These are phyloP conservation scores for Nakaseomyces delphensis DNA, from an alignment of 1,139 yeast genomes.

Conservation along the genomic window DNA sequence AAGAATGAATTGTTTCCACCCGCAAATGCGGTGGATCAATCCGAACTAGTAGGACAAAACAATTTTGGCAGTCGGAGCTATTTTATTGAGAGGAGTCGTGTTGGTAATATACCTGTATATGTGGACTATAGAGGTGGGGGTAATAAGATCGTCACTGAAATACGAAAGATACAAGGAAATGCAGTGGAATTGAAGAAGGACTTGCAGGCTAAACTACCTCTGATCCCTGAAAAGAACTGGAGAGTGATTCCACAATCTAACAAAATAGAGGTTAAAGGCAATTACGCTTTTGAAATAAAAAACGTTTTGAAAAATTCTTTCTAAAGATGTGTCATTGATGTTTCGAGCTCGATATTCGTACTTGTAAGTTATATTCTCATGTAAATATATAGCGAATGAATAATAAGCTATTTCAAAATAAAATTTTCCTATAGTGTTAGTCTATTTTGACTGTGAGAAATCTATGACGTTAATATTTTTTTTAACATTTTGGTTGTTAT, in stretches of 20 bases:
- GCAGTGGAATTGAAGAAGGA: conserved; percentile 50
- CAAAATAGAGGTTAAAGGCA: conserved; percentile 50
- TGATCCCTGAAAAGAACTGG: conserved; percentile 39
- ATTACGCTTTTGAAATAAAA: conserved; percentile 41
- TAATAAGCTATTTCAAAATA: neutral
- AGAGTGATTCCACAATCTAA: conserved; percentile 35
- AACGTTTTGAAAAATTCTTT: conserved; percentile 21
- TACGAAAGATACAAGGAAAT: conserved; percentile 58
- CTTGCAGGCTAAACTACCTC: conserved; percentile 41
- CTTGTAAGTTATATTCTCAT: neutral
- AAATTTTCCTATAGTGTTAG: too few species aligned
- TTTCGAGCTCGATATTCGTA: neutral
- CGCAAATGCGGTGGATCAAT: conserved; percentile 24
- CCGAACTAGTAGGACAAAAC: conserved; percentile 29
- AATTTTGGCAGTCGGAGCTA: conserved; percentile 42
- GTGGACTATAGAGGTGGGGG: conserved; percentile 39
- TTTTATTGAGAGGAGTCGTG: conserved; percentile 44
- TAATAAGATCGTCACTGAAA: conserved; percentile 50
- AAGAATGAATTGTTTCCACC: conserved; percentile 22
- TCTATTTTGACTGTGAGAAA: too few species aligned
- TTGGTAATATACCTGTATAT: conserved; percentile 65
- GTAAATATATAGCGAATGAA: conserved; percentile 1
- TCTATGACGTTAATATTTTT: too few species aligned
- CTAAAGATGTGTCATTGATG: conserved; percentile 8
- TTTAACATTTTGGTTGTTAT: too few species aligned